Evolutionary conservation across 2,329 filamentous ascomycete species (phyloP), one percentile per base, ranked within the genome.

Genomic region (Aspergillus tamarii): DNA sequence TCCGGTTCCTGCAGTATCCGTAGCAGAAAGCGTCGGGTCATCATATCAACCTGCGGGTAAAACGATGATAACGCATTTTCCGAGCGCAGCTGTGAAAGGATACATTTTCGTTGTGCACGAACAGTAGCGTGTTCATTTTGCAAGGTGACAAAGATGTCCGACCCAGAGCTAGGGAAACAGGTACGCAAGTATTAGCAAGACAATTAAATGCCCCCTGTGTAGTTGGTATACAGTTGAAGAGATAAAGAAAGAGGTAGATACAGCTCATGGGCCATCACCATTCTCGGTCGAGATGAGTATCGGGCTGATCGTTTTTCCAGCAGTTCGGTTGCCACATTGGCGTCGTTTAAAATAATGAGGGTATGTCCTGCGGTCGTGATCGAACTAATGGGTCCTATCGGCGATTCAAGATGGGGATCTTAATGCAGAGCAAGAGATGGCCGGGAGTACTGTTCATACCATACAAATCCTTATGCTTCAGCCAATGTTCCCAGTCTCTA

Each of bases 31-130:
- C 77, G 78, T 4, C 74, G 73, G 0, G 77, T 76, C 62, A 85
- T 82, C 1, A 73, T 70, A 32, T 84, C 78, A 60, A 55, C 10
- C 14, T 55, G 52, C 84, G 80, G 0, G 83, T n/a, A 0, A 61
- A 82, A 84, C 19, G 77, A 75, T 0, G 76, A 64, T 2, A 81
- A 75, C 0, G 74, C 66, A 0, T 69, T 63, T 39, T 80, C 81
- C 0, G 82, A 79, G 1, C 84, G 83, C 1, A 86, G 74, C 14
- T 81, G 73, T 21, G 77, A 75, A 48, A 76, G 72, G 41, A 82
- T 74, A 12, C 80, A 73, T 68, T 82, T 85, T 4, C 84, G 82
- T 12, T 41, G 52, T 28, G 8, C 52, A 23, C 21, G 52, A 28
- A 55, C 34, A 3, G 14, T 19, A 21, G 32, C 3, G 3, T 21